Evolutionary conservation across 2,329 filamentous ascomycete genomes (phyloP).

Genomic region (Monosporascus sp.): DNA sequence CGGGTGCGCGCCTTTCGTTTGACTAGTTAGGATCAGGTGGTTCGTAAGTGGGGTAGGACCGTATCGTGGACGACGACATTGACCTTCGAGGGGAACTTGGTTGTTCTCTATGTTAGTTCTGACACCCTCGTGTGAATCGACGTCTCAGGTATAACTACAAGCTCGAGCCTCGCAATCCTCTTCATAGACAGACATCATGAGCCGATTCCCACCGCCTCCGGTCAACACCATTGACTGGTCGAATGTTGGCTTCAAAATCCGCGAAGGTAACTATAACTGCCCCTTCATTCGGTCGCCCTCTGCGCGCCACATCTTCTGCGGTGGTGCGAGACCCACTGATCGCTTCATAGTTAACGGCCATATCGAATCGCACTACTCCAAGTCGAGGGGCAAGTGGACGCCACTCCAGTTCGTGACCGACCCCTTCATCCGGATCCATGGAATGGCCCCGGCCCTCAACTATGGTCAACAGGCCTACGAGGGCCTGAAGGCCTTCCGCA

Average conservation of each 20-base stretch:
- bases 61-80: too few species aligned
- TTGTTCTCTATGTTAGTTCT: too few species aligned
- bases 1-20: too few species aligned
- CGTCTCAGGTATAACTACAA: too few species aligned
- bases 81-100: too few species aligned
- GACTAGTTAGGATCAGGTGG: too few species aligned
- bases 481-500: conserved; percentile 93
- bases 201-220: conserved; percentile 68
- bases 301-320: not conserved
- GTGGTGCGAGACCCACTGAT: too few species aligned
- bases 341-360: conserved; percentile 75
- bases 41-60: too few species aligned
- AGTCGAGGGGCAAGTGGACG: conserved; percentile 70
- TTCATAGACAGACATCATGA: conserved; percentile 27
- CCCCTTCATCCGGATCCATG: conserved; percentile 83
- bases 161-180: too few species aligned
- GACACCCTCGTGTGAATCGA: too few species aligned
- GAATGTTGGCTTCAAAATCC: conserved; percentile 86
- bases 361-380: conserved; percentile 79
- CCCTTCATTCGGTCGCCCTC: not conserved
- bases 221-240: conserved; percentile 86
- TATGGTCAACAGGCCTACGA: conserved; percentile 98
- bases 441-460: conserved; percentile 92
- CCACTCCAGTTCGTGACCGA: conserved; percentile 73
- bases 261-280: conserved; percentile 62